These are phyloP conservation scores for Claviceps pazoutovae DNA, from an alignment of 2,329 filamentous ascomycete species.

Conservation along the genomic window DNA sequence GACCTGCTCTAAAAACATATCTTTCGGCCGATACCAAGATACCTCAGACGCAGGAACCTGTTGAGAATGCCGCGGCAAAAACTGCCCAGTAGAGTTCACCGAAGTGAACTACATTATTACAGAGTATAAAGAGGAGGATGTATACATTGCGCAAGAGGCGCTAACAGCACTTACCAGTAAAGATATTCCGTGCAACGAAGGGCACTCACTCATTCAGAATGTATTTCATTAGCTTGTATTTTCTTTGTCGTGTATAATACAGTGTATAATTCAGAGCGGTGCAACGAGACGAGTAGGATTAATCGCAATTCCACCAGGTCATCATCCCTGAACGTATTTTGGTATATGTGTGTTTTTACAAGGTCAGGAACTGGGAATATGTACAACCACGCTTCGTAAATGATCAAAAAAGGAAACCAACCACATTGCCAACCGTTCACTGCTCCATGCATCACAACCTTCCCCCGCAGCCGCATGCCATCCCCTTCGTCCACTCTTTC, in stretches of 20 bases:
- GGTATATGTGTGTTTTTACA: not conserved
- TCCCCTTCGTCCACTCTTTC: not conserved
- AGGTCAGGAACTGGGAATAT: not conserved
- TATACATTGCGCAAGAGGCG: not conserved
- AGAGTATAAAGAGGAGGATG: not conserved
- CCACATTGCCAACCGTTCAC: not conserved
- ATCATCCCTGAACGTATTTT: not conserved
- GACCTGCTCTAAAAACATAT: conserved; percentile 32
- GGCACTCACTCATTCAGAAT: conserved; percentile 2
- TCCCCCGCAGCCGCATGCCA: not conserved
- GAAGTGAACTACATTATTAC: not conserved
- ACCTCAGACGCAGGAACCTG: conserved; percentile 14
- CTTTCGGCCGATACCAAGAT: conserved; percentile 35
- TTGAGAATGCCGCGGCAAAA: not conserved
- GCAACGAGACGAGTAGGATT: not conserved
- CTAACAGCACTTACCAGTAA: not conserved
- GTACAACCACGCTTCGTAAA: not conserved
- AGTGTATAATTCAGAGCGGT: not conserved
- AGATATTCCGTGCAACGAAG: conserved; percentile 8
- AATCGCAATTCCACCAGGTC: not conserved
- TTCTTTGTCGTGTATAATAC: not conserved
- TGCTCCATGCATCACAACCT: not conserved
- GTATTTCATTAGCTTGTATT: not conserved
- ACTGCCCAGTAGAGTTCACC: not conserved
- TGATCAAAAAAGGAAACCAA: not conserved